These are phyloP conservation scores for Pichia sorboxylosa DNA, from an alignment of 1,139 yeast species.

Conservation along the genomic window DNA sequence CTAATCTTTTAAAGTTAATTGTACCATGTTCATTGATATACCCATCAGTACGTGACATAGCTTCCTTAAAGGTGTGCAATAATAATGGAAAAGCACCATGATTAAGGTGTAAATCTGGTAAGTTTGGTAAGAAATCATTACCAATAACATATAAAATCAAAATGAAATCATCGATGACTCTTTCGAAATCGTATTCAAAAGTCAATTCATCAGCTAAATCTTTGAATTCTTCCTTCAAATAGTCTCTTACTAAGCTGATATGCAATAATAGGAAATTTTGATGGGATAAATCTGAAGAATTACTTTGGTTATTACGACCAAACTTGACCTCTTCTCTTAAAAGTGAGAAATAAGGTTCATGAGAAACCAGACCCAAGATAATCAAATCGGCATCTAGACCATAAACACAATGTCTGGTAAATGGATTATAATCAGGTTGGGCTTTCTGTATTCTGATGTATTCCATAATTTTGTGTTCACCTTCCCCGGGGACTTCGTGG, in stretches of 20 bases:
- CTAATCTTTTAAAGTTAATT: conserved; percentile 63
- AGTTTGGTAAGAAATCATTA: conserved; percentile 95
- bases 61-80: conserved; percentile 75
- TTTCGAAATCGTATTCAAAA: conserved; percentile 78
- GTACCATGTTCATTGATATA: conserved; percentile 76
- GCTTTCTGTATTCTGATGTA: conserved; percentile 76
- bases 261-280: conserved; percentile 80
- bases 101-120: conserved; percentile 86
- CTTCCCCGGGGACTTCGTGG: conserved; percentile 99
- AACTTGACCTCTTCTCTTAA: conserved; percentile 92
- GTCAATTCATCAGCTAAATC: conserved; percentile 47
- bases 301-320: conserved; percentile 36
- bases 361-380: conserved; percentile 92
- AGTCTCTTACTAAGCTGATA: conserved; percentile 79
- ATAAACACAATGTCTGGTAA: conserved; percentile 88
- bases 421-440: conserved; percentile 65
- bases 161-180: conserved; percentile 84
- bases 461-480: conserved; percentile 97
- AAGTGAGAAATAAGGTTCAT: conserved; percentile 91
- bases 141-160: conserved; percentile 91
- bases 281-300: conserved; percentile 51
- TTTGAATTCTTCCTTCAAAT: conserved; percentile 72
- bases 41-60: conserved; percentile 65
- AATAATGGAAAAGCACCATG: conserved; percentile 93
- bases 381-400: conserved; percentile 97